Evolutionary conservation across 768 basidiomycete genomes (phyloP), one percentile per base, ranked within the genome.

Genomic region (Chalciporus pseudorubinellus): DNA sequence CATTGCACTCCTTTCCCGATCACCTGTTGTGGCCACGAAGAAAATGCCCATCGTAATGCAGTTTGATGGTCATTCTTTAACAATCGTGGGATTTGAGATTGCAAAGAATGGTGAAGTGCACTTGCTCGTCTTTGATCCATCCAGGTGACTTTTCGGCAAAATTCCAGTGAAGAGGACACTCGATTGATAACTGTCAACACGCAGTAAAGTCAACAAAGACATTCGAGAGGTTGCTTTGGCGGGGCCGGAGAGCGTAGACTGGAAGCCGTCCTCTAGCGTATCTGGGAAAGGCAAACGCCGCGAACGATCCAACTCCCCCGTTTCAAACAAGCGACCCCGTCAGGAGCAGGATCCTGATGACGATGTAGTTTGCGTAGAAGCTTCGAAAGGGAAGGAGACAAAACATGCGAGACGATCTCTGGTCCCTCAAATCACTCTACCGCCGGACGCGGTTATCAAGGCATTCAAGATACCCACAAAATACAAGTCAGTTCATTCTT

Each of bases 1-100:
- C 44, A 79, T 85, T 39, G 75, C 73, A 13, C 72, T 89, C 51
- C 74, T 73, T 39, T 70, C 67, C 1, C 76, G 77, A 2, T 71
- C 75, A 0, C 75, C 84, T 4, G 75, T 94, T 8, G 58, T 74
- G 10, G 64, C 74, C 22, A 85, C 88, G 0, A 68, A 80, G 19
- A 82, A 78, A 59, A 84, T 92, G 80, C 93, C 93, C 9, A 62
- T 97, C 26, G 85, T 95, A 39, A 72, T 95, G 44, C 86, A 95
- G 72, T 84, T 90, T 61, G 66, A 77, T 7, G 91, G 92, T 0
- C 93, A 97, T 70, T 97, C 93, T n/a, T 71, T 88, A 21, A 86
- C 87, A 4, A 82, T 97, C 12, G 77, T 97, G 3, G 93, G 93
- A 2, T 94, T 87, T 59, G 91, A 95, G 66, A 68, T 84, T 34